Evolutionary conservation across 1,139 yeast genomes (phyloP).

Genomic region (Hansenula sp.): DNA sequence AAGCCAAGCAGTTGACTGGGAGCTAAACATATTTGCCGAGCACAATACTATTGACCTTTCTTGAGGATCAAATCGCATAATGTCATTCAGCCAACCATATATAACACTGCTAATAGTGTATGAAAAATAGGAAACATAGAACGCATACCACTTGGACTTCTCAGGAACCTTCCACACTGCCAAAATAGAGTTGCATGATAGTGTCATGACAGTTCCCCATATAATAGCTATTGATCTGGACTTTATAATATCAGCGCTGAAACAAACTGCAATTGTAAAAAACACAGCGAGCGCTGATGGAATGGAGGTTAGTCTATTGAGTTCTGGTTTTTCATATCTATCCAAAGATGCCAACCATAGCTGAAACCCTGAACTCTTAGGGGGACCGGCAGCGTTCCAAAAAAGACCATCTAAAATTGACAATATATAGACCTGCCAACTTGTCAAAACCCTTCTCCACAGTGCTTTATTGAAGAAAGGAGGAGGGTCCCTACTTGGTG

Average conservation of each 20-base stretch:
- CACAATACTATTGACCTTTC: constrained; percentile 33
- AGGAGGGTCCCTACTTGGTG: constrained; percentile 42
- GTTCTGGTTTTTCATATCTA: constrained; percentile 25
- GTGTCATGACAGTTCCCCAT: constrained; percentile 5
- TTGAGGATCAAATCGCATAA: constrained; percentile 33
- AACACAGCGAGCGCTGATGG: constrained; percentile 31
- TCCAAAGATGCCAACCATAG: constrained; percentile 30
- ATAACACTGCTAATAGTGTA: constrained; percentile 32
- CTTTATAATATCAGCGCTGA: constrained; percentile 10
- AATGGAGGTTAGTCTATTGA: constrained; percentile 28
- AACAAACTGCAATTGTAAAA: constrained; percentile 26
- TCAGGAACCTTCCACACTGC: constrained; percentile 21
- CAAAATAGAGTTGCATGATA: constrained; percentile 4
- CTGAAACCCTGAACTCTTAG: constrained; percentile 19
- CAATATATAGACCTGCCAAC: constrained; percentile 38
- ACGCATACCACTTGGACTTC: constrained; percentile 32
- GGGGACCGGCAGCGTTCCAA: constrained; percentile 31
- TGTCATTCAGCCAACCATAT: constrained; percentile 34
- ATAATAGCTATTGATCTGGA: constrained; percentile 1
- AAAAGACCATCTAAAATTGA: constrained; percentile 35
- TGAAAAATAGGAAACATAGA: constrained; percentile 29
- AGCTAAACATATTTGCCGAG: constrained; percentile 31
- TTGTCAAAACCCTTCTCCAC: constrained; percentile 43
- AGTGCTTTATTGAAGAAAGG: constrained; percentile 27
- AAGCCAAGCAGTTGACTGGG: constrained; percentile 31